phyloP scores from a whole-genome alignment of 2,329 filamentous ascomycete genomes.

The Nemania abortiva region DNA sequence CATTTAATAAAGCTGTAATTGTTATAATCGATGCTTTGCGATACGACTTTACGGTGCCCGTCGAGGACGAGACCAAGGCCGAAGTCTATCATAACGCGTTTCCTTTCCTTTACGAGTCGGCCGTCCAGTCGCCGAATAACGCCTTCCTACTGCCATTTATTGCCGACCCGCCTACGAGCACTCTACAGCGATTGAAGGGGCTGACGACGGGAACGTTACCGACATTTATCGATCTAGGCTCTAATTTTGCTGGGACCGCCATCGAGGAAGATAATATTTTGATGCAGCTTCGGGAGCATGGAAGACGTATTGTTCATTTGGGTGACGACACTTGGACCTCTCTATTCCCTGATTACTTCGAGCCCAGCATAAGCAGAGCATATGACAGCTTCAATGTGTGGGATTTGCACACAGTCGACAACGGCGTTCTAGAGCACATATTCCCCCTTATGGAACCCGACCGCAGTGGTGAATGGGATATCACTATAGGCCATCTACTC shows the following conservation, averaged over 20 bases:
- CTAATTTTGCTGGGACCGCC: constrained; percentile 92
- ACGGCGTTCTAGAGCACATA: constrained; percentile 91
- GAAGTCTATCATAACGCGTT: constrained; percentile 88
- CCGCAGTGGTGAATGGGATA: constrained; percentile 82
- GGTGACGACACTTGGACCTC: constrained; percentile 99
- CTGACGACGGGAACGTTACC: constrained; percentile 94
- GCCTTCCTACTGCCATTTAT: constrained; percentile 95
- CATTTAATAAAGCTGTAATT: constrained; percentile 90
- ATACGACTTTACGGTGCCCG: constrained; percentile 95
- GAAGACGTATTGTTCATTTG: constrained; percentile 86
- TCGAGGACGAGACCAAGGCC: constrained; percentile 63
- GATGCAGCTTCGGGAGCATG: constrained; percentile 73
- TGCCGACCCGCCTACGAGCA: constrained; percentile 94
- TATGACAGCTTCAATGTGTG: constrained; percentile 99
- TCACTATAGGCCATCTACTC: constrained; percentile 93
- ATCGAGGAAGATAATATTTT: constrained; percentile 92
- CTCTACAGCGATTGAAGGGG: constrained; percentile 91
- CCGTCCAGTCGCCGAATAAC: constrained; percentile 78
- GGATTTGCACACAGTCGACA: constrained; percentile 97
- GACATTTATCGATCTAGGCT: constrained; percentile 93
- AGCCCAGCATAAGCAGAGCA: constrained; percentile 83
- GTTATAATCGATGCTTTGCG: constrained; percentile 92
- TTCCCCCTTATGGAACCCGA: constrained; percentile 80
- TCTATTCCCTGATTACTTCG: constrained; percentile 93
- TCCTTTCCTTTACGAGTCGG: constrained; percentile 86